Evolutionary conservation across 768 basidiomycete species (phyloP).

Genomic region (Amanita inopinata): DNA sequence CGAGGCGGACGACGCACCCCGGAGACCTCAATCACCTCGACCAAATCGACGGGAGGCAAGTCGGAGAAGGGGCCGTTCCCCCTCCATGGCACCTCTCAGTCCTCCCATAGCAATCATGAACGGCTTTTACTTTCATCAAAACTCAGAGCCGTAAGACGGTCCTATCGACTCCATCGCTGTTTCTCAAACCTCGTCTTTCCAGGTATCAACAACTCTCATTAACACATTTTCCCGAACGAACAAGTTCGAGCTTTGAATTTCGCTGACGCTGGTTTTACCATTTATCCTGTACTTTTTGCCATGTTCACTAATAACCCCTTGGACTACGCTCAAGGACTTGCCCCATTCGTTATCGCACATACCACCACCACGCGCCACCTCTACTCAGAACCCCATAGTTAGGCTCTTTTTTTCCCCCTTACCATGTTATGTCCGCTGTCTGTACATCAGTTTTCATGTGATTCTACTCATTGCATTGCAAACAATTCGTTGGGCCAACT

Average conservation of each 20-base stretch:
- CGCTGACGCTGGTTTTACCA: slow-evolving; percentile 35
- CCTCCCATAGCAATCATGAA: slow-evolving; percentile 66
- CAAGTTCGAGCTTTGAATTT: slow-evolving; percentile 79
- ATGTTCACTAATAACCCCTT: slow-evolving; percentile 6
- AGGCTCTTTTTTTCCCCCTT: background rate
- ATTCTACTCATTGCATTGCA: background rate
- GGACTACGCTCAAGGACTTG: background rate
- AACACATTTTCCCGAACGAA: slow-evolving; percentile 63
- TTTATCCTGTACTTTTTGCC: slow-evolving; percentile 1
- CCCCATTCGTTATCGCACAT: background rate
- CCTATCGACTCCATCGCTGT: slow-evolving; percentile 6
- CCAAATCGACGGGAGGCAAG: slow-evolving; percentile 39
- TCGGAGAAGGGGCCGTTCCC: slow-evolving; percentile 33
- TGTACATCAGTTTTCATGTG: slow-evolving; percentile 7
- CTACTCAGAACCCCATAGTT: background rate
- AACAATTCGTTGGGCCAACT: background rate
- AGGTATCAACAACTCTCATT: slow-evolving; percentile 89
- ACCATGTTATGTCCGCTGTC: slow-evolving; percentile 2
- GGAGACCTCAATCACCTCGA: slow-evolving; percentile 27
- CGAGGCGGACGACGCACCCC: slow-evolving; percentile 16
- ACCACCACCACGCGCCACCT: slow-evolving; percentile 4
- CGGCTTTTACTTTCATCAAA: slow-evolving; percentile 90
- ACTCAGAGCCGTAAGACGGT: slow-evolving; percentile 76
- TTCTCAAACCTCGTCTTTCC: slow-evolving; percentile 10
- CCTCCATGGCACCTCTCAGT: slow-evolving; percentile 37